These are phyloP conservation scores for Ilyonectria sp. DNA, from an alignment of 2,329 filamentous ascomycete genomes.

Conservation along the genomic window DNA sequence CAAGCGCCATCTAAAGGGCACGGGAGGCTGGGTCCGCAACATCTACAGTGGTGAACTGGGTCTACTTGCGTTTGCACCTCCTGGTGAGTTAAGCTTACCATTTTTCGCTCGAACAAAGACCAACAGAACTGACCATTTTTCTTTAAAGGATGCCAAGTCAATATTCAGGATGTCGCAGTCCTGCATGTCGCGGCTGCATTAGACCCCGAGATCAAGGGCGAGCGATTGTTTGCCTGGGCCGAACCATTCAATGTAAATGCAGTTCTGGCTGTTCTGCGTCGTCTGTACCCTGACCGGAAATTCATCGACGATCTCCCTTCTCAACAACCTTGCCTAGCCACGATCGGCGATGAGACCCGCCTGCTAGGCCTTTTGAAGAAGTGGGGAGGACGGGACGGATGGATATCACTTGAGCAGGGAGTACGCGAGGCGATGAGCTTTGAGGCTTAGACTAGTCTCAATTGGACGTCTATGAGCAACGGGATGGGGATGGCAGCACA, in stretches of 20 bases:
- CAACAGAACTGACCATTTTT: neutral
- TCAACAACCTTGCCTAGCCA: neutral
- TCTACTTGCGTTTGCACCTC: neutral
- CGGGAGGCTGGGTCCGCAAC: neutral
- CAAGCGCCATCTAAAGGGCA: neutral
- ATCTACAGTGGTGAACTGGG: neutral
- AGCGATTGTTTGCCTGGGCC: neutral
- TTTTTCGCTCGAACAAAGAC: neutral
- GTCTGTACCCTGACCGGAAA: neutral
- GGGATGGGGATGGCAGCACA: no score
- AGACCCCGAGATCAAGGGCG: neutral
- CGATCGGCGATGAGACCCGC: neutral
- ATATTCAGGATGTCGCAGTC: neutral
- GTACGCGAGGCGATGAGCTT: neutral
- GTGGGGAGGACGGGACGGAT: neutral
- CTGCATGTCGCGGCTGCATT: neutral
- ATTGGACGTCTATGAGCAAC: no score
- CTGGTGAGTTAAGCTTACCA: neutral
- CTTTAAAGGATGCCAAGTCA: neutral
- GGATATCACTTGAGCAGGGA: neutral
- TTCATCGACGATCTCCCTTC: neutral
- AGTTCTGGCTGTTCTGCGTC: neutral
- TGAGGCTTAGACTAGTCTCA: neutral
- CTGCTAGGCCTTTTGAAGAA: neutral
- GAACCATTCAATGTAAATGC: neutral